These are phyloP conservation scores for Ricinus communis DNA, from an alignment of 345 rosid genomes.

Conservation along the genomic window DNA sequence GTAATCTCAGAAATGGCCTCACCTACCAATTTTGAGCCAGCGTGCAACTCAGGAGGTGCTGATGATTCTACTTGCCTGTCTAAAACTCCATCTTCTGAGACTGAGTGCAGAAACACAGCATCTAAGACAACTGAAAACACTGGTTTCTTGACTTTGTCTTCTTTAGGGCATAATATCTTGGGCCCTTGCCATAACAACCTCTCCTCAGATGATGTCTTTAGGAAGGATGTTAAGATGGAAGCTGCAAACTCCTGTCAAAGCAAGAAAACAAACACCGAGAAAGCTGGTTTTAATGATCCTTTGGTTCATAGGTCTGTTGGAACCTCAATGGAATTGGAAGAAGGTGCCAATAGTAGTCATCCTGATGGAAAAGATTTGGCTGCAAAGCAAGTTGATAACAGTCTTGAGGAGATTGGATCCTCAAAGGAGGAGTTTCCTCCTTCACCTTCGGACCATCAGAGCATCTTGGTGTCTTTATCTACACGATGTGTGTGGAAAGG, in stretches of 20 bases:
- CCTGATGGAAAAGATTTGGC: conserved; percentile 9
- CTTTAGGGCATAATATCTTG: conserved; percentile 13
- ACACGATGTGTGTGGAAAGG: conserved; percentile 97
- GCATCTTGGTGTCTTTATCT: conserved; percentile 91
- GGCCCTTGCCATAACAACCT: conserved; percentile 3
- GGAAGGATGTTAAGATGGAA: not conserved
- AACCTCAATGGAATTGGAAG: conserved; percentile 1
- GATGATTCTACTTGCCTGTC: conserved; percentile 24
- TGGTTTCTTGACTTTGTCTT: too few species aligned
- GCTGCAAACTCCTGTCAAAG: not conserved
- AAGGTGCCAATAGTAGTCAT: not conserved
- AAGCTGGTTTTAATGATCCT: not conserved
- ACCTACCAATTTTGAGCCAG: conserved; percentile 29
- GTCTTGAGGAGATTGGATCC: conserved; percentile 40
- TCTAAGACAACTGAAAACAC: too few species aligned
- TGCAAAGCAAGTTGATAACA: conserved; percentile 31
- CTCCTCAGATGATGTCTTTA: not conserved
- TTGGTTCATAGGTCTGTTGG: not conserved
- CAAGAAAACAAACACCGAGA: not conserved
- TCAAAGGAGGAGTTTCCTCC: conserved; percentile 83
- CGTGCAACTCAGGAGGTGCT: conserved; percentile 29
- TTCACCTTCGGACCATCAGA: conserved; percentile 87
- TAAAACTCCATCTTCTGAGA: not conserved
- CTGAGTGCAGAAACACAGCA: conserved; percentile 10
- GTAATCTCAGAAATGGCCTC: conserved; percentile 20